Conservation (phyloP, 192 early-diverging fungal species). For the Entomortierella parvispora region DNA sequence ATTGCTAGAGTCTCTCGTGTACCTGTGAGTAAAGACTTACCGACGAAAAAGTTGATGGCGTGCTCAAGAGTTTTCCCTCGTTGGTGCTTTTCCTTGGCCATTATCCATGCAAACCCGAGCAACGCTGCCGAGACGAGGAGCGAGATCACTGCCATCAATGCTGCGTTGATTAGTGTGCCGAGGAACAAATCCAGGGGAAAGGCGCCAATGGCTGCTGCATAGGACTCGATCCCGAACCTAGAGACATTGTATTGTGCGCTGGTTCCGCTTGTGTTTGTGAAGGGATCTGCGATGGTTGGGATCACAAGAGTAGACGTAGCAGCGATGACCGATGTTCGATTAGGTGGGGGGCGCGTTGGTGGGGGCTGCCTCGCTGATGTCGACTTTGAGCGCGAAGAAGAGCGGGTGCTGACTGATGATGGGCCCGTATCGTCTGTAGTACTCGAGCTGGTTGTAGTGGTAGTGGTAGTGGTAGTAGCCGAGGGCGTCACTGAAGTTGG, state of each 20-base stretch:
- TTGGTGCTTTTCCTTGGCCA: conserved; percentile 47
- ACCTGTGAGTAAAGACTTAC: not conserved
- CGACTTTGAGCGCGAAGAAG: too few species aligned
- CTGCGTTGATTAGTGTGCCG: conserved; percentile 27
- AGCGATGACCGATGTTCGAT: not conserved
- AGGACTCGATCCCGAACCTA: conserved; percentile 40
- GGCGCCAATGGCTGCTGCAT: conserved; percentile 40
- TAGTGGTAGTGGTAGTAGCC: not conserved
- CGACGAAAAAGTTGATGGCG: conserved; percentile 43
- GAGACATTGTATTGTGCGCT: conserved; percentile 27
- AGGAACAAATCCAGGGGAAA: conserved; percentile 27
- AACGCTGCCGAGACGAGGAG: conserved; percentile 18
- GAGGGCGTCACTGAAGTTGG: too few species aligned
- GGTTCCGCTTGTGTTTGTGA: conserved; percentile 11
- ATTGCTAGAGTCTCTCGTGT: not conserved
- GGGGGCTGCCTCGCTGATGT: not conserved
- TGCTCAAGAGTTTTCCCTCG: conserved; percentile 41
- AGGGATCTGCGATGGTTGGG: conserved; percentile 27
- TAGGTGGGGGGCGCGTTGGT: not conserved
- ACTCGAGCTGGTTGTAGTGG: conserved; percentile 1
- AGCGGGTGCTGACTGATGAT: conserved; percentile 21
- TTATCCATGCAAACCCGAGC: conserved; percentile 32
- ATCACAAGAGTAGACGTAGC: conserved; percentile 17
- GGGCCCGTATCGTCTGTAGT: conserved; percentile 28
- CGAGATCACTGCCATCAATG: conserved; percentile 6